phyloP scores from a whole-genome alignment of 2,329 filamentous ascomycete genomes.

The Cladobotryum mycophilum region DNA sequence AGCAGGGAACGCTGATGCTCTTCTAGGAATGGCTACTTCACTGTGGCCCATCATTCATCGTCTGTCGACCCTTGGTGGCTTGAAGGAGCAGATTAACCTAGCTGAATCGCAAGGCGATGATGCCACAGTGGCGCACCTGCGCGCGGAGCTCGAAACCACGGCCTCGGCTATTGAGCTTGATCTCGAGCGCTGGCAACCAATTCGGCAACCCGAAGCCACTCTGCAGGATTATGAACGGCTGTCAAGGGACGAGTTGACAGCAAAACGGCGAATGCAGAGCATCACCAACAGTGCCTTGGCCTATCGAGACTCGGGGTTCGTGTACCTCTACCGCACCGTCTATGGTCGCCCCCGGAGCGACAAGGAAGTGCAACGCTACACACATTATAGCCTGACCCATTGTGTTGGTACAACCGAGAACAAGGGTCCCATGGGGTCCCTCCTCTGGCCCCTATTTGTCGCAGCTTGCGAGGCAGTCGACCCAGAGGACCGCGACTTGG shows the following conservation, averaged over 20 bases:
- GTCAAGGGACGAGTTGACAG: conserved; percentile 13
- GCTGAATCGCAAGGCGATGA: conserved; percentile 36
- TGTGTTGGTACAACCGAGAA: conserved; percentile 50
- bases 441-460: conserved; percentile 60
- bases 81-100: conserved; percentile 46
- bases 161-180: conserved; percentile 50
- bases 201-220: conserved; percentile 33
- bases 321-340: conserved; percentile 52
- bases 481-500: conserved; percentile 43
- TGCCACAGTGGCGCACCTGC: conserved; percentile 41
- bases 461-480: conserved; percentile 53
- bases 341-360: conserved; percentile 42
- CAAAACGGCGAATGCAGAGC: conserved; percentile 37
- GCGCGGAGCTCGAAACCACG: conserved; percentile 44
- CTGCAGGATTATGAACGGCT: conserved; percentile 19
- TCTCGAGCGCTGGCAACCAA: conserved; percentile 50
- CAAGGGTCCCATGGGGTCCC: conserved; percentile 54
- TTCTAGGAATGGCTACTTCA: conserved; percentile 56
- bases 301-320: conserved; percentile 52
- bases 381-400: conserved; percentile 43
- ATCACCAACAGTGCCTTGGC: conserved; percentile 55
- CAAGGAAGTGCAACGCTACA: conserved; percentile 47
- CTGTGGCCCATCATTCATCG: conserved; percentile 59
- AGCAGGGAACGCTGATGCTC: conserved; percentile 48
- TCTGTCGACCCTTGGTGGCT: conserved; percentile 47